These are phyloP conservation scores for Xylariaceae sp. DNA, from an alignment of 2,329 filamentous ascomycete genomes.

Conservation along the genomic window DNA sequence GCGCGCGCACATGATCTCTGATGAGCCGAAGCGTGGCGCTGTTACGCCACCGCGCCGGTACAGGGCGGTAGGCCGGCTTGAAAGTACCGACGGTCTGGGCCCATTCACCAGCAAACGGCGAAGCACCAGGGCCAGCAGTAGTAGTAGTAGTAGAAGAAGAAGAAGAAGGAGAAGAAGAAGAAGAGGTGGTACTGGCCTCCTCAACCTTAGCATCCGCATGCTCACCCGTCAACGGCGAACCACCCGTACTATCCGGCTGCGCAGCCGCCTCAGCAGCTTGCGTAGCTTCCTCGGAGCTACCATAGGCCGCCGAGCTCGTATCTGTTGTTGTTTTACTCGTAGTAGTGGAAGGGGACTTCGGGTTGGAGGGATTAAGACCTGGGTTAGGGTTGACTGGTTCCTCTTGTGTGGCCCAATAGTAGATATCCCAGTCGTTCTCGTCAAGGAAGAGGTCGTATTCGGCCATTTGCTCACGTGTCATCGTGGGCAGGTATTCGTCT, in stretches of 20 bases:
- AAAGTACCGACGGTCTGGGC: conserved; percentile 93
- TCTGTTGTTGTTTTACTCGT: conserved; percentile 25
- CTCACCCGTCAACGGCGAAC: conserved; percentile 20
- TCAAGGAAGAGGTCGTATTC: conserved; percentile 92
- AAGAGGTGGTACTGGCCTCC: conserved; percentile 26
- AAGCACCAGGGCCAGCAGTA: conserved; percentile 17
- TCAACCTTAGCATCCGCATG: conserved; percentile 26
- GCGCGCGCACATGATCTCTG: conserved; percentile 70
- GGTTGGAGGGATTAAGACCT: conserved; percentile 36
- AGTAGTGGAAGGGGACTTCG: conserved; percentile 4
- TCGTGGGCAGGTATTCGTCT: conserved; percentile 65
- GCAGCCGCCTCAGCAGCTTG: conserved; percentile 12
- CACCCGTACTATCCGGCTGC: conserved; percentile 27
- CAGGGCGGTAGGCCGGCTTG: conserved; percentile 86
- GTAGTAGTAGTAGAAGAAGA: neutral
- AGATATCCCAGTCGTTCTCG: conserved; percentile 99
- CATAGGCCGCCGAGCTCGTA: conserved; percentile 41
- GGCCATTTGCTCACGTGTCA: conserved; percentile 66
- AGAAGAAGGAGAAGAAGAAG: conserved; percentile 13
- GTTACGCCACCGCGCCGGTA: conserved; percentile 77
- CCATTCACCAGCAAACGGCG: conserved; percentile 69
- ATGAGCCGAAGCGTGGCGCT: conserved; percentile 74
- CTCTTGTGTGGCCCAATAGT: conserved; percentile 97
- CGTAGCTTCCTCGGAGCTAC: conserved; percentile 24
- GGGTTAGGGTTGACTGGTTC: conserved; percentile 46